Evolutionary conservation across 139 green algal species (phyloP), one percentile per base, ranked within the genome.

Genomic region (Mesotaenium endlicherianum): DNA sequence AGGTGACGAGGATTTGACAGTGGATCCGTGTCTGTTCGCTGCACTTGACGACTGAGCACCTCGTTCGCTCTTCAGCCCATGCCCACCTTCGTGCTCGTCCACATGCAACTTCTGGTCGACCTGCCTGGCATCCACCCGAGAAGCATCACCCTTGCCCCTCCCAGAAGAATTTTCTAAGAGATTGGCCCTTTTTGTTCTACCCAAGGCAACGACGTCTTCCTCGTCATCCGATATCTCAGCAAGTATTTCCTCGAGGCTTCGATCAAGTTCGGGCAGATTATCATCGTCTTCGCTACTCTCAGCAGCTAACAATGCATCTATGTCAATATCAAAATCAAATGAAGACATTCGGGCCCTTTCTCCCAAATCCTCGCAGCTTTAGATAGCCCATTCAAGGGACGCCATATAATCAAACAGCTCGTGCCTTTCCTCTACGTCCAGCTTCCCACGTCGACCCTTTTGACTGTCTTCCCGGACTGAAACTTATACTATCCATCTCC

Each of bases 301-400:
- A 72, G 60, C 60, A 72, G 60, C 60, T 72, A 72, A 38, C 11
- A 72, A 72, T 11, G 60, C 60, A 72, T 72, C 60, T 47, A 72
- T 72, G 11, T 72, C 60, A 72, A 72, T 11, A 72, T 72, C 60
- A 72, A 72, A 14, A 72, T 72, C 60, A 72, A 72, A 72, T 47
- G 60, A 72, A n/a, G n/a, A n/a, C n/a, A n/a, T n/a, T n/a, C n/a
- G n/a, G n/a, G n/a, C n/a, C n/a, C n/a, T n/a, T n/a, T n/a, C n/a
- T n/a, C n/a, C n/a, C n/a, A n/a, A n/a, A n/a, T n/a, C n/a, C n/a
- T n/a, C n/a, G n/a, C n/a, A n/a, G n/a, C n/a, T n/a, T n/a, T n/a
- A n/a, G n/a, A n/a, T n/a, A n/a, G n/a, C n/a, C n/a, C n/a, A n/a
- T n/a, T n/a, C n/a, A n/a, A n/a, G n/a, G n/a, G n/a, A n/a, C n/a